Evolutionary conservation across 2,329 filamentous ascomycete genomes (phyloP).

Genomic region (Periconia sp.): DNA sequence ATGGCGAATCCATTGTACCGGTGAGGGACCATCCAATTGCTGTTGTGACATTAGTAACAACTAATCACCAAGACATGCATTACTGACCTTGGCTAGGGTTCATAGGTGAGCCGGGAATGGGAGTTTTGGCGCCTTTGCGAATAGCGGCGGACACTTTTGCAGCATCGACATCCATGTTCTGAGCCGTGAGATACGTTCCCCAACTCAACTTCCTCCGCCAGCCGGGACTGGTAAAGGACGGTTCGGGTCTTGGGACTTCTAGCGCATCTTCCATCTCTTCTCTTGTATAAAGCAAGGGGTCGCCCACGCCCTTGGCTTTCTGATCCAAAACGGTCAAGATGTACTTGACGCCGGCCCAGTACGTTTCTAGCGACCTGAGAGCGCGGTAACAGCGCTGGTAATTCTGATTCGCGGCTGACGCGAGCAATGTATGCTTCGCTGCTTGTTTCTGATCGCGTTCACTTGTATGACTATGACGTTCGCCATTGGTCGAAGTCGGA

Average conservation of each 20-base stretch:
- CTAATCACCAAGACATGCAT: neutral
- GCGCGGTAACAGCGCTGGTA: slow-evolving; percentile 88
- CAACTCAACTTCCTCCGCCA: slow-evolving; percentile 57
- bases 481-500: slow-evolving; percentile 14
- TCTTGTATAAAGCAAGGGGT: slow-evolving; percentile 68
- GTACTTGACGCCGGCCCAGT: slow-evolving; percentile 87
- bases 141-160: slow-evolving; percentile 40
- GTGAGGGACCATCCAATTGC: slow-evolving; percentile 87
- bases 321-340: slow-evolving; percentile 86
- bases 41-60: slow-evolving; percentile 29
- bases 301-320: slow-evolving; percentile 84
- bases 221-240: slow-evolving; percentile 57
- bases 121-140: slow-evolving; percentile 32
- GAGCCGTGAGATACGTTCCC: slow-evolving; percentile 49
- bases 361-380: slow-evolving; percentile 77
- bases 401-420: slow-evolving; percentile 82
- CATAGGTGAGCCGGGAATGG: slow-evolving; percentile 52
- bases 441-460: slow-evolving; percentile 52
- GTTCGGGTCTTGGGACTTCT: slow-evolving; percentile 59
- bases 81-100: slow-evolving; percentile 58
- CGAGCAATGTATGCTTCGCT: slow-evolving; percentile 75
- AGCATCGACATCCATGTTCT: slow-evolving; percentile 34
- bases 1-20: slow-evolving; percentile 84
- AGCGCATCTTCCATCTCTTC: slow-evolving; percentile 80
- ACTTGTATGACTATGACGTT: slow-evolving; percentile 16